Conservation (phyloP, 2,329 filamentous ascomycete genomes). For the Pestalotiopsis sp. region DNA sequence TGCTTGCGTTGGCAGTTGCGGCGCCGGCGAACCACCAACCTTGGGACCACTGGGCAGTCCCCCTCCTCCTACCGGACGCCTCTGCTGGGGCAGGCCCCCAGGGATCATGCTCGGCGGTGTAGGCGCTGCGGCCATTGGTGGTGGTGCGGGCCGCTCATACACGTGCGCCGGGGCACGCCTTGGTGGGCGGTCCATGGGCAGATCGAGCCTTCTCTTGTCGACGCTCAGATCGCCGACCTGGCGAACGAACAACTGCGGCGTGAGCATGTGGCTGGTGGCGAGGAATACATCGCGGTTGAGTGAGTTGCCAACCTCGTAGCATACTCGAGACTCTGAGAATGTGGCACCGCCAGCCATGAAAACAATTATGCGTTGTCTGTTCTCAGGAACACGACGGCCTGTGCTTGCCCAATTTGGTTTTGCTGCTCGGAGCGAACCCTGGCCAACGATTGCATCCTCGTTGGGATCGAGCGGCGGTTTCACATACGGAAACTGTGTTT, state of each 20-base stretch:
- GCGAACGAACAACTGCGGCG: conserved; percentile 77
- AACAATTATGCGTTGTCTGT: conserved; percentile 85
- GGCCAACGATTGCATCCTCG: conserved; percentile 58
- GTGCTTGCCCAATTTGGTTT: conserved; percentile 95
- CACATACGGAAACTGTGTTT: conserved; percentile 69
- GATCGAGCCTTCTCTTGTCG: conserved; percentile 73
- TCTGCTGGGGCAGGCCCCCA: conserved; percentile 30
- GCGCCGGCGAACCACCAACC: conserved; percentile 18
- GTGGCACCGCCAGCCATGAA: conserved; percentile 96
- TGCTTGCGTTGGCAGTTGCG: conserved; percentile 52
- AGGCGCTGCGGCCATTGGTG: conserved; percentile 38
- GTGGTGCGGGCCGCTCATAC: conserved; percentile 68
- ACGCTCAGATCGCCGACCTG: conserved; percentile 80
- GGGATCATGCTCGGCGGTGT: conserved; percentile 26
- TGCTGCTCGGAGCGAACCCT: conserved; percentile 82
- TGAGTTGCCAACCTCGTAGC: conserved; percentile 80
- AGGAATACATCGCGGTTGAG: conserved; percentile 84
- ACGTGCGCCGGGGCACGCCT: conserved; percentile 84
- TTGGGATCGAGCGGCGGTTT: conserved; percentile 68
- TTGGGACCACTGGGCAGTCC: conserved; percentile 39
- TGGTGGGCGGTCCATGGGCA: conserved; percentile 79
- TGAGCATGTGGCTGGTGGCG: conserved; percentile 89
- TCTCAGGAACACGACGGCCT: conserved; percentile 73
- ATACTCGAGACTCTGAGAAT: conserved; percentile 84
- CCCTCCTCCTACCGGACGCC: conserved; percentile 23